phyloP scores from a whole-genome alignment of 176 grass and related monocot species.

The Elaeis guineensis region DNA sequence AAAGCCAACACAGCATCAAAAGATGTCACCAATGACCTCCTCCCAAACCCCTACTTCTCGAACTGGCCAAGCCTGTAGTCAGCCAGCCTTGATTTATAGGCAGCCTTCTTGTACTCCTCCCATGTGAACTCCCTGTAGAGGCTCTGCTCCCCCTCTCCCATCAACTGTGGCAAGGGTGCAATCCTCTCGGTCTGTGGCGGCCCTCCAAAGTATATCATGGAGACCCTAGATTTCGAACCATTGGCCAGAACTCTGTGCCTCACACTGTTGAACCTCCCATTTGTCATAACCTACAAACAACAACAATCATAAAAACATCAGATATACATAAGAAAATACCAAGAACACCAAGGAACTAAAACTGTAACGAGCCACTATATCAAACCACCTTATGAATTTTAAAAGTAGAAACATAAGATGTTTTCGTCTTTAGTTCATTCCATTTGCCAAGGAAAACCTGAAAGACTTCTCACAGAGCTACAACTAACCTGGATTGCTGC shows the following conservation, averaged over 20 bases:
- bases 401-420: too few relatives aligned
- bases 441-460: too few relatives aligned
- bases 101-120: constrained; percentile 10
- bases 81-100: constrained; percentile 1
- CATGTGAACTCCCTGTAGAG: constrained; percentile 10
- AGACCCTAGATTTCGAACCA: constrained; percentile 5
- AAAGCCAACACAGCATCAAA: neutral
- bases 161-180: constrained; percentile 2
- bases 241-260: constrained; percentile 14
- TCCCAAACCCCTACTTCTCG: neutral
- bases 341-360: too few relatives aligned
- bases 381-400: too few relatives aligned
- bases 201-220: constrained; percentile 2
- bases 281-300: constrained; percentile 3
- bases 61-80: constrained; percentile 6
- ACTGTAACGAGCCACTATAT: too few relatives aligned
- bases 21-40: neutral
- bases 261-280: constrained; percentile 14
- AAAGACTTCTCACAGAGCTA: too few relatives aligned
- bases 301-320: too few relatives aligned
- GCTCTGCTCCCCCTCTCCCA: neutral
- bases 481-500: too few relatives aligned
- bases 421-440: too few relatives aligned
- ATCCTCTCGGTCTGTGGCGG: neutral
- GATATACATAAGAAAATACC: too few relatives aligned